Percentiles rank a stretch among this genome's conserved stretches.
Evolutionary conservation across 208 protist genomes (phyloP).

Genomic region (Borovskyia barvae): DNA sequence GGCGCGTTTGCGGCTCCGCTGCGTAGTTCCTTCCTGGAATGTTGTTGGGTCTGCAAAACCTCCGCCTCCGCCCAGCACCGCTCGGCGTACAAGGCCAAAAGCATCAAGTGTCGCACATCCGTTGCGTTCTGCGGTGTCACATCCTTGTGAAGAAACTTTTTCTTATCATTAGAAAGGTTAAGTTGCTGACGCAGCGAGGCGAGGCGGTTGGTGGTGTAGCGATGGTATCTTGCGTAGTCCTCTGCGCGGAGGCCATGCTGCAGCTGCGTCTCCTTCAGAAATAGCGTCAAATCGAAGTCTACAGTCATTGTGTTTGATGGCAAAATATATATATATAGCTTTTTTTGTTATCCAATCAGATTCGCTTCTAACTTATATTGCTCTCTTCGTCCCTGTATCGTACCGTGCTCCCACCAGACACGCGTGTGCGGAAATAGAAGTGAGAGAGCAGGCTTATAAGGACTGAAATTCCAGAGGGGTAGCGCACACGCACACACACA

Average conservation of each 20-base stretch:
- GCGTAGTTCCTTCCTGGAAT: slow-evolving; percentile 30
- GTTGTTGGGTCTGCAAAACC: slow-evolving; percentile 50
- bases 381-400: too few relatives aligned
- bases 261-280: slow-evolving; percentile 85
- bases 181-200: slow-evolving; percentile 75
- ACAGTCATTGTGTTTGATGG: slow-evolving; percentile 38
- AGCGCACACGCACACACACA: too few relatives aligned
- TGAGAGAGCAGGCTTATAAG: too few relatives aligned
- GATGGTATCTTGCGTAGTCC: slow-evolving; percentile 81
- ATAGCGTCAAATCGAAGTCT: slow-evolving; percentile 70
- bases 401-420: too few relatives aligned
- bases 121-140: slow-evolving; percentile 63
- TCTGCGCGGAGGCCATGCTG: slow-evolving; percentile 84
- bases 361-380: too few relatives aligned
- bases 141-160: slow-evolving; percentile 78
- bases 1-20: slow-evolving; percentile 30
- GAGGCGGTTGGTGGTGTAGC: slow-evolving; percentile 78
- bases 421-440: too few relatives aligned
- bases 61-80: slow-evolving; percentile 84
- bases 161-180: slow-evolving; percentile 68
- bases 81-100: slow-evolving; percentile 79
- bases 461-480: too few relatives aligned
- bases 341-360: too few relatives aligned
- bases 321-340: too few relatives aligned
- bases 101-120: slow-evolving; percentile 65